Conservation (phyloP, 2,329 filamentous ascomycete species). For the Colletotrichum somersetense region DNA sequence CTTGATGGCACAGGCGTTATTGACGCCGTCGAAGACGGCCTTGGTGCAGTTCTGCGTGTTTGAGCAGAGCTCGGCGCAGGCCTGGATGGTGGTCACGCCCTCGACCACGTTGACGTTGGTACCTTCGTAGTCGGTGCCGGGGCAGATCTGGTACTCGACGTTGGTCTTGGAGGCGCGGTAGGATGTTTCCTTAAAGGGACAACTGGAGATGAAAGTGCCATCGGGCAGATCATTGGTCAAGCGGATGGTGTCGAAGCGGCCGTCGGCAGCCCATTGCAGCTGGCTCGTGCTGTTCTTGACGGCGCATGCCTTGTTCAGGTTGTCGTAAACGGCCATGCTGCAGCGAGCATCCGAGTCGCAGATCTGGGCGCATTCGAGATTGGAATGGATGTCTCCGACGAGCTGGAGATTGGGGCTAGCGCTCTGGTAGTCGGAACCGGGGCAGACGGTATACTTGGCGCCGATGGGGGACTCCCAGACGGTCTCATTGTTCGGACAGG, state of each 20-base stretch:
- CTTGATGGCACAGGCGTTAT: conserved; percentile 45
- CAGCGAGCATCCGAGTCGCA: conserved; percentile 38
- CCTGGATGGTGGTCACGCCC: conserved; percentile 35
- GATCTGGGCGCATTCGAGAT: conserved; percentile 34
- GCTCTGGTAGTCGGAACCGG: conserved; percentile 38
- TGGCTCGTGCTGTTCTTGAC: conserved; percentile 39
- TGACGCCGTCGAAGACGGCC: conserved; percentile 43
- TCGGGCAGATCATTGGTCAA: conserved; percentile 33
- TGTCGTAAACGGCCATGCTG: conserved; percentile 40
- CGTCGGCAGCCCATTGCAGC: conserved; percentile 38
- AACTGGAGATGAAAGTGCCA: conserved; percentile 34
- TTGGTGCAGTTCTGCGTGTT: conserved; percentile 36
- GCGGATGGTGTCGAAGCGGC: conserved; percentile 40
- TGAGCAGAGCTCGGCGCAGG: conserved; percentile 40
- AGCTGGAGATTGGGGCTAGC: conserved; percentile 35
- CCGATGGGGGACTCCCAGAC: conserved; percentile 34
- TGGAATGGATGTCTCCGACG: conserved; percentile 22
- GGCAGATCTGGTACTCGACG: conserved; percentile 32
- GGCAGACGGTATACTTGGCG: conserved; percentile 39
- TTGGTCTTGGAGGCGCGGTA: conserved; percentile 31
- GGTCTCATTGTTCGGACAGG: conserved; percentile 34
- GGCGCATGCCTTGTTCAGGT: conserved; percentile 27
- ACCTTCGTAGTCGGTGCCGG: conserved; percentile 39
- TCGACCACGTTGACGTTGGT: conserved; percentile 29
- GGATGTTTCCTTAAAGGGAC: conserved; percentile 32